Evolutionary conservation across 805 yeast species (phyloP).

Genomic region (Metschnikowia cubensis): DNA sequence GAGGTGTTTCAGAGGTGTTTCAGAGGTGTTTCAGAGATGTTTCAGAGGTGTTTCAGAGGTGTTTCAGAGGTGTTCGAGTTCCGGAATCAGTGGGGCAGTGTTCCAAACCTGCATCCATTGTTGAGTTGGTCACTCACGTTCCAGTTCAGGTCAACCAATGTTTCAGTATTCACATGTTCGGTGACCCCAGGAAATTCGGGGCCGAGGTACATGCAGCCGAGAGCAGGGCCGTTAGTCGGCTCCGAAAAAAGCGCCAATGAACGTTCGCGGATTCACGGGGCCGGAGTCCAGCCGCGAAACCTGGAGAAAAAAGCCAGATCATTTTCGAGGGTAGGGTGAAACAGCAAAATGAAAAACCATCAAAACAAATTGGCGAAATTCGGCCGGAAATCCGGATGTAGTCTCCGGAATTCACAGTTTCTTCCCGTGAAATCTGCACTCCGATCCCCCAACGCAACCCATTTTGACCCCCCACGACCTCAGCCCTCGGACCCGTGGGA

Average conservation of each 20-base stretch:
- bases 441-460: background rate
- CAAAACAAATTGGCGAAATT: too few relatives aligned
- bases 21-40: too few relatives aligned
- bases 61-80: background rate
- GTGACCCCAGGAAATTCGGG: background rate
- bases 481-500: too few relatives aligned
- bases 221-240: slow-evolving; percentile 17
- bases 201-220: slow-evolving; percentile 1
- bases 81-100: too few relatives aligned
- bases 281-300: slow-evolving; percentile 22
- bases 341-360: background rate
- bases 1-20: too few relatives aligned
- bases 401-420: background rate
- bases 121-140: background rate
- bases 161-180: background rate
- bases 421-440: background rate
- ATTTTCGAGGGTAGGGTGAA: background rate
- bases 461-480: too few relatives aligned
- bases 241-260: slow-evolving; percentile 23
- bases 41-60: too few relatives aligned
- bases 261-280: slow-evolving; percentile 12
- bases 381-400: too few relatives aligned
- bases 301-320: slow-evolving; percentile 16
- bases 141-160: background rate
- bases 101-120: too few relatives aligned